Base-by-base conservation (phyloP, 2,329 filamentous ascomycete species). In the Neocucurbitaria cava region DNA sequence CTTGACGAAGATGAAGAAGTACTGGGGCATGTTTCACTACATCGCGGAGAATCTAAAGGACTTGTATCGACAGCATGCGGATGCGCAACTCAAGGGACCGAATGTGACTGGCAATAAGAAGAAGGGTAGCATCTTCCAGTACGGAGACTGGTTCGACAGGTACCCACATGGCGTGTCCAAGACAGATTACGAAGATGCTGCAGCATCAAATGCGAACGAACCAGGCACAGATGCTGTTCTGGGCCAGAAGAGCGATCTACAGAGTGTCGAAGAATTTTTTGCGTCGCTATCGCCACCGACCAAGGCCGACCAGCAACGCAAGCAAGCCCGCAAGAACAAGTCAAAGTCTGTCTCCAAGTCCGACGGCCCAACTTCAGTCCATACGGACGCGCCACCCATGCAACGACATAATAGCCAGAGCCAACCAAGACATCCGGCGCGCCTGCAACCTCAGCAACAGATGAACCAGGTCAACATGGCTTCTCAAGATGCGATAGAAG, bases 1-100 rank as follows among this genome's bases (percentile, higher is more conserved):
- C 67, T 79, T 99, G 40, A 89, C 89, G 49, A 95, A 91, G 76
- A 96, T 98, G 91, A 97, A 96, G 81, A 91, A 91, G 56, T 93
- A 95, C 69, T 99, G 95, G 95, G 95, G 94, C 56, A 96, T 97
- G 89, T 97, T 98, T 71, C 91, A 96, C 72, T 97, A 92, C 78
- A 93, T 98, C 85, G 89, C 92, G 0, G 93, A 98, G 72, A 95
- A 94, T 68, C 83, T 97, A 31, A 92, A 95, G 55, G 90, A 94
- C 49, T 87, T 96, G 57, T 99, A 96, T 72, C 87, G 90, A 46
- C 86, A 87, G 43, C 94, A 92, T 64, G 88, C 92, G 15, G 92
- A 97, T 73, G 89, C 89, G n/a, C 87, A 88, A 26, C 82, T 88
- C 48, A 85, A 87, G 62, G 91, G 90, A 9, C 81, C 81, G n/a